Percentiles rank a stretch among this genome's conserved stretches.
Conservation (phyloP, 257 asterid genomes). For the Gentiana straminea region DNA sequence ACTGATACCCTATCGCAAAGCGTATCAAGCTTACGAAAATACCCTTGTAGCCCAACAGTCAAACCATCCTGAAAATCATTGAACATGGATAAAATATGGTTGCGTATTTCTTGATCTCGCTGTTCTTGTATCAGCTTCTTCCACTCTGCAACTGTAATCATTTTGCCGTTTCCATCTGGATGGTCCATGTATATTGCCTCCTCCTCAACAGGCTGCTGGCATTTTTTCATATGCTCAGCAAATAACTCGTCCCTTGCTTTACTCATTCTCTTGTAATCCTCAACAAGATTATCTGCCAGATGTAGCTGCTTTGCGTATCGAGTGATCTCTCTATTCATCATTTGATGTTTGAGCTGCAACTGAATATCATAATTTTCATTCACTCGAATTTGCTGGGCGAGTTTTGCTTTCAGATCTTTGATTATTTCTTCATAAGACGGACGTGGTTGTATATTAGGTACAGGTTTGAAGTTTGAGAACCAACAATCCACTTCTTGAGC, state of each 20-base stretch:
- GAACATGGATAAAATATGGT: not conserved
- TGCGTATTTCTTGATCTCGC: not conserved
- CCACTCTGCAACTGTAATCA: constrained; percentile 4
- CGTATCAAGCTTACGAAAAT: not conserved
- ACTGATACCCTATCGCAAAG: not conserved
- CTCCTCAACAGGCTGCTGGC: constrained; percentile 7
- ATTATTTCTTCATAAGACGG: too few species aligned
- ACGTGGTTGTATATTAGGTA: too few species aligned
- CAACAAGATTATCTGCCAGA: too few species aligned
- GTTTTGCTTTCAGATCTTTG: too few species aligned
- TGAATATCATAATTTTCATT: too few species aligned
- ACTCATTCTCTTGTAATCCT: too few species aligned
- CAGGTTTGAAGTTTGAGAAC: not conserved
- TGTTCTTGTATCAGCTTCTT: not conserved
- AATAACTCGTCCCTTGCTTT: too few species aligned
- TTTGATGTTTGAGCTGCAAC: too few species aligned
- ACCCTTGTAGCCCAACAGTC: not conserved
- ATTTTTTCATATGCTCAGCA: not conserved
- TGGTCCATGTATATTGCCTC: constrained; percentile 8
- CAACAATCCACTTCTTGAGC: constrained; percentile 1
- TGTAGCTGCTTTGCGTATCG: too few species aligned
- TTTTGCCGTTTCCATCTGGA: constrained; percentile 9
- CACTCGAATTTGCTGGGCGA: too few species aligned
- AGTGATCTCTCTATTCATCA: too few species aligned
- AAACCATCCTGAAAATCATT: not conserved